Base-by-base conservation (phyloP, 1,139 yeast species). In the Yamadazyma siamensis region DNA sequence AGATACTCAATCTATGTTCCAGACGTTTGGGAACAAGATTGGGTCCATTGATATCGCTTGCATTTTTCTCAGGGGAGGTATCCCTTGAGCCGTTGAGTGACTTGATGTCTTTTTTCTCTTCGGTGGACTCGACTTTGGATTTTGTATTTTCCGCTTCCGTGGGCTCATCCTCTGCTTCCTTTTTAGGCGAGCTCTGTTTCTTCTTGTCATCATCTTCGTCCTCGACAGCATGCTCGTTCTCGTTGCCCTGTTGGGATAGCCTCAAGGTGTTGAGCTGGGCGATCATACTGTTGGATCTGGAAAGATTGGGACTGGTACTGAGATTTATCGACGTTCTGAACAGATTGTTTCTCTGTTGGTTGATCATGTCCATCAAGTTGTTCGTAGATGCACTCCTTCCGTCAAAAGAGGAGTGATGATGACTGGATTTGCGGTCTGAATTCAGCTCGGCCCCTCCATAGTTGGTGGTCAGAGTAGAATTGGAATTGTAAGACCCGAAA, bases 401-500 rank as follows among this genome's bases (percentile, higher is more conserved):
- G 5, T 40, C 39, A 5, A 13, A 16, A 32, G 37, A 33, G 7
- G 34, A 26, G 4, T 21, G 22, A n/a, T 25, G 22, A 9, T 27
- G 19, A 6, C 20, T 13, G 3, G 36, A 32, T 18, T 33, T 34
- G 22, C 36, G 36, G 10, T 40, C 42, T 5, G 39, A 38, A 3
- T 31, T 21, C 37, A 29, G 37, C 15, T 42, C 45, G 19, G 39
- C 38, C 2, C 52, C 57, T 15, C 68, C 71, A 42, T 59, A 64
- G 33, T 64, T 57, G 1, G 70, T 62, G 5, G 65, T 60, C 59
- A 59, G 65, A 1, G 71, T 64, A 3, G 71, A 64, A 40, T 63
- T 66, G 2, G 73, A 65, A 36, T 64, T 67, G 38, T 54, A 66
- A 0, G 74, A 67, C 3, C 72, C 73, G 31, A 65, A 49, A 32